phyloP scores from a whole-genome alignment of 495 filamentous ascomycete genomes.

The Penicillium macrosclerotiorum region DNA sequence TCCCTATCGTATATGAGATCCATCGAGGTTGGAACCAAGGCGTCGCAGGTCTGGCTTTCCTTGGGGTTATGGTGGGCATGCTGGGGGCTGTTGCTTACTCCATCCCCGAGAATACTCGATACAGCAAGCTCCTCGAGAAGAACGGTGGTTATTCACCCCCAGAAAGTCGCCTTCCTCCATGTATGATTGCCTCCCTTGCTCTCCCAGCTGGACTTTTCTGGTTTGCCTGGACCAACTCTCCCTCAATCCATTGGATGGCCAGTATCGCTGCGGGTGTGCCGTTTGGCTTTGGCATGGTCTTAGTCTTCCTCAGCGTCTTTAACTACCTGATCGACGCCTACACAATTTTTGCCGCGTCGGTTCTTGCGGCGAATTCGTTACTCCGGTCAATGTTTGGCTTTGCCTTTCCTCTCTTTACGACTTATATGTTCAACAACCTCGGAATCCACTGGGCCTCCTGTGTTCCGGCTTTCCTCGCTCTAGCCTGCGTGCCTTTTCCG shows the following conservation, averaged over 20 bases:
- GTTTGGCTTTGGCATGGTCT: slow-evolving; percentile 66
- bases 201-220: slow-evolving; percentile 49
- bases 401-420: slow-evolving; percentile 74
- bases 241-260: slow-evolving; percentile 60
- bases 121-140: slow-evolving; percentile 25
- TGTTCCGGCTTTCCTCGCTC: slow-evolving; percentile 66
- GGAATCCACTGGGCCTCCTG: slow-evolving; percentile 73
- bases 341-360: slow-evolving; percentile 70
- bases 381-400: slow-evolving; percentile 63
- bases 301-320: slow-evolving; percentile 65
- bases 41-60: slow-evolving; percentile 65
- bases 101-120: slow-evolving; percentile 41
- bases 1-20: slow-evolving; percentile 69
- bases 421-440: slow-evolving; percentile 62
- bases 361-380: slow-evolving; percentile 67
- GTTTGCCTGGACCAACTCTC: slow-evolving; percentile 63
- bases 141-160: slow-evolving; percentile 33
- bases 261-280: slow-evolving; percentile 57
- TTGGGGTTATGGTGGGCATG: slow-evolving; percentile 77
- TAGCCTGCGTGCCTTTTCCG: slow-evolving; percentile 71
- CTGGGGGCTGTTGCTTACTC: slow-evolving; percentile 49
- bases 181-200: slow-evolving; percentile 31
- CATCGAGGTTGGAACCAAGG: slow-evolving; percentile 70
- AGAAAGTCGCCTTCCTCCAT: slow-evolving; percentile 36
- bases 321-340: slow-evolving; percentile 73